Evolutionary conservation across 345 rosid genomes (phyloP), one percentile per base, ranked within the genome.

Genomic region (Fremontodendron californicum): DNA sequence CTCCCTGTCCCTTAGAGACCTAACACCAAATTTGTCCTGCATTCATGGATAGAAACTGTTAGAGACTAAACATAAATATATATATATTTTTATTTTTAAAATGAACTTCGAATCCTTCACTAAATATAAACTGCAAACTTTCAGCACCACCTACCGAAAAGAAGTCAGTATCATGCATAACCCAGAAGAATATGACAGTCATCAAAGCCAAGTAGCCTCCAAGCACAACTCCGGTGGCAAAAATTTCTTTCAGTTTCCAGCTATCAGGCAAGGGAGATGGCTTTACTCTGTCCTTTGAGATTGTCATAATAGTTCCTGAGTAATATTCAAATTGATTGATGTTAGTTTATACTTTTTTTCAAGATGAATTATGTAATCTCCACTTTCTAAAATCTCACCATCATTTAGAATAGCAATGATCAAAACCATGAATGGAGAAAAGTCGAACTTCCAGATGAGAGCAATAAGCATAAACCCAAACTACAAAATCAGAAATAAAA

Each of bases 351-450:
- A 13, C 54, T 48, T 31, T 6, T 57, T 31, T 15, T 62, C 18
- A 67, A 9, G 48, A 67, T 5, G 52, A 9, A 3, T 67, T 42
- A 67, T 10, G 21, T 16, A 51, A 31, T 10, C 9, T 45, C 12
- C 55, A 69, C 58, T 21, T 13, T 9, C 60, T 9, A 70, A 72
- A 93, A 49, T 71, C 93, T 82, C 73, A 92, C 94, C 98, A 10
- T 94, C 98, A 81, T 94, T 94, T n/a, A 93, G 86, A 73, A 94
- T 91, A 71, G 98, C 98, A 61, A 94, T 94, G 62, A 94, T 92
- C 86, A 94, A 82, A 82, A 94, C 95, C 98, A 94, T 91, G 87
- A 94, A 94, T 3, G 98, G 98, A 3, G 98, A 89, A 82, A 94
- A 94, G 79, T 94, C 97, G 15, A 84, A 94, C 79, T 79, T 80